Conservation (phyloP, 1,284 basidiomycete genomes). For the Agroathelia rolfsii region DNA sequence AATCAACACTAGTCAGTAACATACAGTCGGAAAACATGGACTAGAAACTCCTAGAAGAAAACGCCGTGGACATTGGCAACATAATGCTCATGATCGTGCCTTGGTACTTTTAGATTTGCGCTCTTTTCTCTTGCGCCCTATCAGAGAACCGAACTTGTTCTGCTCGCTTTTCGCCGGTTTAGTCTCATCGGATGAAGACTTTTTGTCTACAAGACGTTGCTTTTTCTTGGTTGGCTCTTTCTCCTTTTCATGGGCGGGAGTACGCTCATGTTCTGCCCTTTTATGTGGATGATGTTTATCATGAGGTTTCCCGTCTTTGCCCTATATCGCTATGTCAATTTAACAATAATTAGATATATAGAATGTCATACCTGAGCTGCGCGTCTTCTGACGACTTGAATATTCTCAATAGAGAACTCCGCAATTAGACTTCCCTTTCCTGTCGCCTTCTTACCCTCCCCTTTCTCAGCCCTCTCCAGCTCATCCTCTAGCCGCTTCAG, state of each 20-base stretch:
- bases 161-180: slow-evolving; percentile 15
- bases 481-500: slow-evolving; percentile 53
- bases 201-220: slow-evolving; percentile 19
- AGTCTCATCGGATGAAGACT: slow-evolving; percentile 13
- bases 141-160: slow-evolving; percentile 28
- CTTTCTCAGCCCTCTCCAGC: slow-evolving; percentile 45
- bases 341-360: slow-evolving; percentile 6
- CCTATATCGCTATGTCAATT: slow-evolving; percentile 10
- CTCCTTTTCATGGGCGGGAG: slow-evolving; percentile 10
- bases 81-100: no score
- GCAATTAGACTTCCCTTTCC: slow-evolving; percentile 64
- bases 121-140: slow-evolving; percentile 43
- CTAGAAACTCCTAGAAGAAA: no score
- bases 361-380: slow-evolving; percentile 25
- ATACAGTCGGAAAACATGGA: no score
- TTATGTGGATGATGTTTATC: slow-evolving; percentile 5
- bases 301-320: slow-evolving; percentile 11
- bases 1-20: no score
- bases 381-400: slow-evolving; percentile 74
- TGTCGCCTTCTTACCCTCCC: slow-evolving; percentile 27
- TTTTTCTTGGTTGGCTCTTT: slow-evolving; percentile 32
- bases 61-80: no score
- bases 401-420: slow-evolving; percentile 91
- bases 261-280: slow-evolving; percentile 8
- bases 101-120: no score